Percentiles rank a stretch among this genome's conserved stretches.
Conservation (phyloP, 306 rosid species). For the Malus asiatica region DNA sequence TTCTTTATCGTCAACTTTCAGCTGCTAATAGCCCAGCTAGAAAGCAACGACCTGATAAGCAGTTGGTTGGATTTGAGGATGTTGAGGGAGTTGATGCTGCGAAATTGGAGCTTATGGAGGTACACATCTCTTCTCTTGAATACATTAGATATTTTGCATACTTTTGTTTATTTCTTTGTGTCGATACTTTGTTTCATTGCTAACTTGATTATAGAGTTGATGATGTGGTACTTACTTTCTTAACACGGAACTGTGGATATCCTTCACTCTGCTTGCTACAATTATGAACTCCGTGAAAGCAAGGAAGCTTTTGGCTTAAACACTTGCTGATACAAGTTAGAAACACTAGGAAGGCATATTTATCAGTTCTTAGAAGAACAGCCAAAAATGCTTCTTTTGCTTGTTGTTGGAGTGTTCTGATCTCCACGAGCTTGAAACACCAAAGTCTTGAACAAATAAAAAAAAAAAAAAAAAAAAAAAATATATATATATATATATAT, state of each 20-base stretch:
- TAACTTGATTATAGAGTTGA: neutral
- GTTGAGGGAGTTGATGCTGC: constrained; percentile 96
- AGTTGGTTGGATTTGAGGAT: constrained; percentile 78
- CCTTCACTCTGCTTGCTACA: neutral
- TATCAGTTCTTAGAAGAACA: neutral
- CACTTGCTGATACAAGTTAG: neutral
- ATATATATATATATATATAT: neutral
- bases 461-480: no score
- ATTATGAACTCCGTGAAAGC: neutral
- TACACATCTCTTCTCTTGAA: constrained; percentile 21
- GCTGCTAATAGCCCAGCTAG: constrained; percentile 81
- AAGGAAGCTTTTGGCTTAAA: neutral
- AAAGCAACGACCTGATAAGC: constrained; percentile 58
- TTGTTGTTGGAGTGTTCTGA: neutral
- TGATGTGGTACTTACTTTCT: neutral
- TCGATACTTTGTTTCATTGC: neutral
- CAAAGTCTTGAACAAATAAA: neutral
- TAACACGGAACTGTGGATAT: neutral
- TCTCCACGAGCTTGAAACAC: neutral
- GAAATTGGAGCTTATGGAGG: constrained; percentile 95
- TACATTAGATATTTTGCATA: neutral
- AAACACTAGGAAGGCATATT: neutral
- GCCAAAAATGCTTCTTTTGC: neutral
- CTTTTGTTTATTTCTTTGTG: neutral
- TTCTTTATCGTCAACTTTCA: constrained; percentile 86